Percentiles rank a stretch among this genome's conserved stretches.
These are phyloP conservation scores for Penicillium cinerascens DNA, from an alignment of 495 filamentous ascomycete genomes.

Conservation along the genomic window DNA sequence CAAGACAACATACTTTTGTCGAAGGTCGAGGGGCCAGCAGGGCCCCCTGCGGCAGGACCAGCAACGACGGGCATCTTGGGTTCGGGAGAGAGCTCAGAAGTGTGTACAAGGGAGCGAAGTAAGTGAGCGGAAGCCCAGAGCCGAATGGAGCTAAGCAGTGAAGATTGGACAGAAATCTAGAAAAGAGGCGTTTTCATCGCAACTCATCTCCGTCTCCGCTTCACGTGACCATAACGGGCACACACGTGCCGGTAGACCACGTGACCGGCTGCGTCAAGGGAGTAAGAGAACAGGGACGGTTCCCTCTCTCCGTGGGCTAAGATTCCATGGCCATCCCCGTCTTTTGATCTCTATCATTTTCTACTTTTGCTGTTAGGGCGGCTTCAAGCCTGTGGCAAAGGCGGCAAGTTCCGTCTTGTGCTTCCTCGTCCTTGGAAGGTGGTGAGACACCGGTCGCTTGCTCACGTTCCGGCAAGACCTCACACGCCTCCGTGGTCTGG, in stretches of 20 bases:
- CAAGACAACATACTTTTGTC: constrained; percentile 75
- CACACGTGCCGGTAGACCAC: constrained; percentile 19
- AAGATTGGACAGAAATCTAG: not conserved
- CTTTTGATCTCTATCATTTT: constrained; percentile 19
- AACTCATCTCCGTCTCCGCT: constrained; percentile 18
- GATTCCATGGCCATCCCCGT: constrained; percentile 24
- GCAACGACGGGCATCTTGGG: constrained; percentile 67
- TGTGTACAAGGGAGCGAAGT: not conserved
- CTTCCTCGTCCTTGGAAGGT: constrained; percentile 25
- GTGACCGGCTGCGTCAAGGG: constrained; percentile 23
- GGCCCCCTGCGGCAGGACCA: constrained; percentile 46
- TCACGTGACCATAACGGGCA: constrained; percentile 18
- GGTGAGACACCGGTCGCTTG: constrained; percentile 34
- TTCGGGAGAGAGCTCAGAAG: not conserved
- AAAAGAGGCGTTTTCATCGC: constrained; percentile 17
- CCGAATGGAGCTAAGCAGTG: not conserved
- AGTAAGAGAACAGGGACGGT: constrained; percentile 14
- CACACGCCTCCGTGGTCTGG: constrained; percentile 36
- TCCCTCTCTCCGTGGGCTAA: constrained; percentile 24
- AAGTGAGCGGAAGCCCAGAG: constrained; percentile 4
- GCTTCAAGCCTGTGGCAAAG: constrained; percentile 32
- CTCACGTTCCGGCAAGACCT: constrained; percentile 29
- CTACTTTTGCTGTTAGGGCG: constrained; percentile 24
- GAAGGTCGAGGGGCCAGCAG: constrained; percentile 71
- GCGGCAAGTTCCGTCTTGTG: constrained; percentile 35